phyloP scores from a whole-genome alignment of 2,329 filamentous ascomycete species.

The Fusarium napiforme region DNA sequence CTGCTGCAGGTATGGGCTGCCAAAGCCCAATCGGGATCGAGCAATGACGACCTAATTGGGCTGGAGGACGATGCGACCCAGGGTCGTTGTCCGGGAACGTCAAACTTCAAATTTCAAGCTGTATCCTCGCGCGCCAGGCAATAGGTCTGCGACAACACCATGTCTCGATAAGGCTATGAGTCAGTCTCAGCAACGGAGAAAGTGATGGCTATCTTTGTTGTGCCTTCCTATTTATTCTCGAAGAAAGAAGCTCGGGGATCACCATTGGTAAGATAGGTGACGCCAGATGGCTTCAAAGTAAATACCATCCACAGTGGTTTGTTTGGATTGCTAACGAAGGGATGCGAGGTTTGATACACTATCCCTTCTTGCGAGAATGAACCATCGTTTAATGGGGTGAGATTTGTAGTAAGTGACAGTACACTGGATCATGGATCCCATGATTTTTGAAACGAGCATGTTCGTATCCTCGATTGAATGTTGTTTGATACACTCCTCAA shows the following conservation, averaged over 20 bases:
- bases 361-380: neutral
- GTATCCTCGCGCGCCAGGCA: neutral
- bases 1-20: slow-evolving; percentile 11
- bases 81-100: slow-evolving; percentile 16
- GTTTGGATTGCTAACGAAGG: neutral
- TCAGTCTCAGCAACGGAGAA: neutral
- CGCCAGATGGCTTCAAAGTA: neutral
- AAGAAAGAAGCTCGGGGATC: neutral
- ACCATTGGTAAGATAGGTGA: neutral
- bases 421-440: neutral
- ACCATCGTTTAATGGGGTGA: neutral
- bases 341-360: neutral
- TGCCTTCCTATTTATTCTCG: neutral
- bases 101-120: slow-evolving; percentile 1
- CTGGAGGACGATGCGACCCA: slow-evolving; percentile 7
- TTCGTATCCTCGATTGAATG: neutral
- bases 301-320: neutral
- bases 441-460: neutral
- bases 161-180: neutral
- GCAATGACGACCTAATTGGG: slow-evolving; percentile 14
- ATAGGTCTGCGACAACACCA: neutral
- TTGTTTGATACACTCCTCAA: neutral
- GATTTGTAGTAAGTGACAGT: neutral
- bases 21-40: slow-evolving; percentile 25
- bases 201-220: neutral